Base-by-base conservation (phyloP, 495 filamentous ascomycete genomes). In the Tetracladium marchalianum region DNA sequence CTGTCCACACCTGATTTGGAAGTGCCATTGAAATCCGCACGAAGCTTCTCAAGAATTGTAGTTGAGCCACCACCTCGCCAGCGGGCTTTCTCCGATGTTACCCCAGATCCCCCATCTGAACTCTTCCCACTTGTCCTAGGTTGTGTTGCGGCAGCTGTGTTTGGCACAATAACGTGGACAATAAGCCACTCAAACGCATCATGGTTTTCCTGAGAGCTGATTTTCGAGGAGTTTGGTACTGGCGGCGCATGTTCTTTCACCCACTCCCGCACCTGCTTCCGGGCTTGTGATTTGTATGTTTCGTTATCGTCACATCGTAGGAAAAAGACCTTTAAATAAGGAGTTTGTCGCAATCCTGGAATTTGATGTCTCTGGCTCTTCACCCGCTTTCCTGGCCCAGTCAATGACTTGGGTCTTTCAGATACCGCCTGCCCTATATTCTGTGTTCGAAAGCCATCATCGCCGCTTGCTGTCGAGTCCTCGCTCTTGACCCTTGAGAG, bases 121-220 rank as follows among this genome's bases (percentile, higher is more conserved):
- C 59, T 53, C 51, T 70, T 64, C 27, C 59, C 61, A 19, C 64
- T 64, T 11, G 65, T 57, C 8, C 82, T 69, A 10, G 82, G 81
- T 59, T 86, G 81, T 11, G 78, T 80, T 35, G 86, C 76, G 1
- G 85, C 81, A 17, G 76, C 68, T 12, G 87, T 90, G 52, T 88
- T 86, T 12, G 85, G 80, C 39, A 92, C 74, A 12, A 93, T 80
- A 43, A 98, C 81, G 60, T 97, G 92, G 10, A 98, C 55, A 45
- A 98, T 88, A 13, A 98, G 71, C 90, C 90, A 98, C 59, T 98
- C 93, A 57, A 85, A 95, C 4, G 93, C 93, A 68, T 97, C 93
- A 61, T 98, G 92, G 75, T 70, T 95, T 78, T 76, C 73, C 40
- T 71, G 67, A 9, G 62, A 60, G 52, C 56, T 75, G 32, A 43